Conservation (phyloP, 768 basidiomycete species). For the Auriscalpium microsporum region DNA sequence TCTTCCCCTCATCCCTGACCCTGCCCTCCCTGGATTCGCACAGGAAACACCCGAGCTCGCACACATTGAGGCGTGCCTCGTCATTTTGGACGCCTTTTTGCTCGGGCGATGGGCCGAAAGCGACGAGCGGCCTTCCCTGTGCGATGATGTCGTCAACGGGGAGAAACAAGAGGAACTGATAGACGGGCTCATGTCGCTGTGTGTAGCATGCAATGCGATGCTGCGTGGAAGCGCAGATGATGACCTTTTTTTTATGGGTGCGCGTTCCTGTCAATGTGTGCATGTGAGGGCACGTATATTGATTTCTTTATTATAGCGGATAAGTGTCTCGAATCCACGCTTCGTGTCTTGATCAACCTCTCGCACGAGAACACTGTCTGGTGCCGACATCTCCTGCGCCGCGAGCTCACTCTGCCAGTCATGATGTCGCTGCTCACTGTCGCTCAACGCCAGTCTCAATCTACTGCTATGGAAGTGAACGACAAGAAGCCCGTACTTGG, state of each 20-base stretch:
- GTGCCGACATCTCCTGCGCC: conserved; percentile 42
- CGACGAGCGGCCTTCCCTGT: conserved; percentile 15
- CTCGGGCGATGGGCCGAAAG: conserved; percentile 44
- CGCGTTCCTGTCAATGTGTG: background rate
- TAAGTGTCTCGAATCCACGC: conserved; percentile 45
- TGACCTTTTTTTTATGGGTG: conserved; percentile 7
- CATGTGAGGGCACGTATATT: background rate
- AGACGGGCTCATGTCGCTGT: conserved; percentile 42
- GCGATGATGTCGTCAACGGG: conserved; percentile 20
- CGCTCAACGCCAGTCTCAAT: conserved; percentile 22
- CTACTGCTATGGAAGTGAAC: conserved; percentile 1
- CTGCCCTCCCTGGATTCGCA: conserved; percentile 7
- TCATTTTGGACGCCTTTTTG: conserved; percentile 54
- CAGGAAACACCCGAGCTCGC: conserved; percentile 29
- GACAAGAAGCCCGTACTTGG: conserved; percentile 13
- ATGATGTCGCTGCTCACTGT: conserved; percentile 39
- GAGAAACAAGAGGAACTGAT: conserved; percentile 38
- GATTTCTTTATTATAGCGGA: conserved; percentile 23
- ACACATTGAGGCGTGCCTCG: conserved; percentile 47
- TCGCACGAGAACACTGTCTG: conserved; percentile 56
- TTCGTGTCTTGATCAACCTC: conserved; percentile 64
- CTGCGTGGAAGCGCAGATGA: conserved; percentile 18
- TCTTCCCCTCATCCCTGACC: conserved; percentile 29
- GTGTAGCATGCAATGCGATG: conserved; percentile 38
- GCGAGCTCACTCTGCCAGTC: conserved; percentile 38